A percentile compares a stretch with the other conserved stretches of the same genome.
These are phyloP conservation scores for Hypoxylon sp. DNA, from an alignment of 2,329 filamentous ascomycete genomes.

Conservation along the genomic window DNA sequence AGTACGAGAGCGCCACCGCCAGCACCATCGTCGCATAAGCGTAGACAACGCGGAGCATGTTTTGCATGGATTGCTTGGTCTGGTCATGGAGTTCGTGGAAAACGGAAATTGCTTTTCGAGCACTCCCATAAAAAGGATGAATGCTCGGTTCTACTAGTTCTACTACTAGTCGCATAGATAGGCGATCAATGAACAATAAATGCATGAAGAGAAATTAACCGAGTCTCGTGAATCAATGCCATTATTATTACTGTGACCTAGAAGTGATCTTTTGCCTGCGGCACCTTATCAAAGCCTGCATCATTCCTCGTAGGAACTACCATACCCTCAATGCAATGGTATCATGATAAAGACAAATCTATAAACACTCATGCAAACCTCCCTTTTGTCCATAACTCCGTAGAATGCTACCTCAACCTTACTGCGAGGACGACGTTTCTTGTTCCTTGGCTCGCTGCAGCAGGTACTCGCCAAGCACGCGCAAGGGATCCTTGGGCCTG, in stretches of 20 bases:
- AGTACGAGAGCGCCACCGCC: constrained; percentile 98
- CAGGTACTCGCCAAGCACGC: constrained; percentile 78
- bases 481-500: constrained; percentile 77
- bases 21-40: constrained; percentile 92
- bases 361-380: constrained; percentile 29
- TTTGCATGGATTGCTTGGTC: constrained; percentile 47
- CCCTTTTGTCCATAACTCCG: constrained; percentile 48
- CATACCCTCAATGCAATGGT: constrained; percentile 42
- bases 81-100: constrained; percentile 55
- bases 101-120: constrained; percentile 52
- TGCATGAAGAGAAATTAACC: constrained; percentile 41
- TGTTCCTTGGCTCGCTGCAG: constrained; percentile 77
- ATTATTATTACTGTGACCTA: constrained; percentile 13
- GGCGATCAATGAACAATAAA: constrained; percentile 32
- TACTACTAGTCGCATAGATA: constrained; percentile 45
- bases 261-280: neutral
- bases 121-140: constrained; percentile 43
- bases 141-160: constrained; percentile 25
- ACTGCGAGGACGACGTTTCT: constrained; percentile 57
- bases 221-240: constrained; percentile 34
- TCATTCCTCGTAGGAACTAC: neutral
- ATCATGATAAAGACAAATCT: constrained; percentile 42
- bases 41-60: constrained; percentile 42
- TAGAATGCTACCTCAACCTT: constrained; percentile 28
- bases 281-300: constrained; percentile 3